phyloP scores from a whole-genome alignment of 2,329 filamentous ascomycete species.

The Epichloe hybrida region DNA sequence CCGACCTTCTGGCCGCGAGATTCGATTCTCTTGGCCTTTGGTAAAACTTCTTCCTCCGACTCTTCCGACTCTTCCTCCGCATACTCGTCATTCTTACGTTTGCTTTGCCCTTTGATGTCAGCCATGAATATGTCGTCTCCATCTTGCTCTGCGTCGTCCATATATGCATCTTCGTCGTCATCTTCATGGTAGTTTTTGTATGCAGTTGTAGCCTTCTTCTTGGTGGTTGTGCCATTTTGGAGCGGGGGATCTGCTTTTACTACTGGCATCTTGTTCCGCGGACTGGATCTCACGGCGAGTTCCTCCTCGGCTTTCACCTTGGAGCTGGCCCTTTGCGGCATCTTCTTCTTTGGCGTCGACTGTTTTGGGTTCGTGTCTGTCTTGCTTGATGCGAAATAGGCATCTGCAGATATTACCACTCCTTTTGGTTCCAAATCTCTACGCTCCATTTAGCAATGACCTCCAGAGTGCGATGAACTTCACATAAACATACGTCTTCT shows the following conservation, averaged over 20 bases:
- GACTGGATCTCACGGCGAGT: constrained; percentile 37
- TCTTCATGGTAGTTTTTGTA: constrained; percentile 28
- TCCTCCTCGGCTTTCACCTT: constrained; percentile 27
- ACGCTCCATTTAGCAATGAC: neutral
- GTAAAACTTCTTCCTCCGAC: constrained; percentile 55
- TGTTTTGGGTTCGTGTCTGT: constrained; percentile 22
- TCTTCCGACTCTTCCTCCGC: constrained; percentile 61
- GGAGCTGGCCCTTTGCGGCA: constrained; percentile 26
- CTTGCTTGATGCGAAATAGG: constrained; percentile 41
- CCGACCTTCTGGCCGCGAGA: constrained; percentile 23
- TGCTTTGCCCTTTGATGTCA: constrained; percentile 51
- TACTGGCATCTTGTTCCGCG: constrained; percentile 30
- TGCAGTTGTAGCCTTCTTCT: constrained; percentile 28
- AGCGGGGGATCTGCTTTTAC: constrained; percentile 16
- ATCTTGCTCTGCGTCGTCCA: constrained; percentile 56
- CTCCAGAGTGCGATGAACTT: neutral
- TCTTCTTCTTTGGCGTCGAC: constrained; percentile 19
- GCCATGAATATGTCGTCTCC: constrained; percentile 75
- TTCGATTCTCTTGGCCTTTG: constrained; percentile 45
- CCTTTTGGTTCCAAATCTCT: constrained; percentile 32
- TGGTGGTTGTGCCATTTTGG: constrained; percentile 20
- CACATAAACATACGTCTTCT: constrained; percentile 30
- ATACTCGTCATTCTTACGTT: constrained; percentile 61
- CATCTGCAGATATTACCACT: constrained; percentile 39
- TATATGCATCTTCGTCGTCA: constrained; percentile 39